A percentile compares a stretch with the other conserved stretches of the same genome.
These are phyloP conservation scores for Claviceps quebecensis DNA, from an alignment of 2,329 filamentous ascomycete species.

Conservation along the genomic window DNA sequence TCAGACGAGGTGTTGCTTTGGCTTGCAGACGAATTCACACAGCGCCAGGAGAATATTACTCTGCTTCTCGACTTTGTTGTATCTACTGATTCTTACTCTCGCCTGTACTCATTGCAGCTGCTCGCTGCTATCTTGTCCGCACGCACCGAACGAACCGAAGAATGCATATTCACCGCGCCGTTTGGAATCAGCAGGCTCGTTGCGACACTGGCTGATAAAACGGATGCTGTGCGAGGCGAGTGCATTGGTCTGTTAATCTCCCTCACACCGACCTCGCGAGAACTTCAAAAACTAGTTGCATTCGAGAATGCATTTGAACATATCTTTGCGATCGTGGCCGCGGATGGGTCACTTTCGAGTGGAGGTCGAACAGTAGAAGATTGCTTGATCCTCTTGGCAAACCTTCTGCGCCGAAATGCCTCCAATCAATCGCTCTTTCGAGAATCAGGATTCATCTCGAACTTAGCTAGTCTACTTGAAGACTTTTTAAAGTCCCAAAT, in stretches of 20 bases:
- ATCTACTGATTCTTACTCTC: slow-evolving; percentile 73
- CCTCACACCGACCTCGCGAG: slow-evolving; percentile 70
- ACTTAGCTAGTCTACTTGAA: slow-evolving; percentile 55
- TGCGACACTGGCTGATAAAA: slow-evolving; percentile 65
- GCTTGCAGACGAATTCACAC: slow-evolving; percentile 95
- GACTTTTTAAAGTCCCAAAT: slow-evolving; percentile 40
- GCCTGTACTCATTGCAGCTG: slow-evolving; percentile 81
- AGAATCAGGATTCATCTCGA: slow-evolving; percentile 70
- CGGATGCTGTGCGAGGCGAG: slow-evolving; percentile 81
- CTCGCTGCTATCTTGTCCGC: slow-evolving; percentile 75
- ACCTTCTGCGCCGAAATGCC: slow-evolving; percentile 71
- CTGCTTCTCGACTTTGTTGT: slow-evolving; percentile 82
- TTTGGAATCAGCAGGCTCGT: slow-evolving; percentile 80
- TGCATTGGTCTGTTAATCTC: slow-evolving; percentile 76
- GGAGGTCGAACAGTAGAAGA: slow-evolving; percentile 85
- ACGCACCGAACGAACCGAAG: slow-evolving; percentile 80
- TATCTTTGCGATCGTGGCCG: slow-evolving; percentile 66
- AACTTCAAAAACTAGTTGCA: slow-evolving; percentile 88
- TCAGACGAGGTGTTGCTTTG: slow-evolving; percentile 93
- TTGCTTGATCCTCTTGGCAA: slow-evolving; percentile 79
- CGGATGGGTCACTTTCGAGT: slow-evolving; percentile 67
- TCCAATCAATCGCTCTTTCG: slow-evolving; percentile 92
- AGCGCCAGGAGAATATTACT: slow-evolving; percentile 92
- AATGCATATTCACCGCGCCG: slow-evolving; percentile 82
- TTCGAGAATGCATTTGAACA: slow-evolving; percentile 90